Percentiles rank a stretch among this genome's conserved stretches.
These are phyloP conservation scores for Xanthoceras sorbifolium DNA, from an alignment of 345 rosid species.

Conservation along the genomic window DNA sequence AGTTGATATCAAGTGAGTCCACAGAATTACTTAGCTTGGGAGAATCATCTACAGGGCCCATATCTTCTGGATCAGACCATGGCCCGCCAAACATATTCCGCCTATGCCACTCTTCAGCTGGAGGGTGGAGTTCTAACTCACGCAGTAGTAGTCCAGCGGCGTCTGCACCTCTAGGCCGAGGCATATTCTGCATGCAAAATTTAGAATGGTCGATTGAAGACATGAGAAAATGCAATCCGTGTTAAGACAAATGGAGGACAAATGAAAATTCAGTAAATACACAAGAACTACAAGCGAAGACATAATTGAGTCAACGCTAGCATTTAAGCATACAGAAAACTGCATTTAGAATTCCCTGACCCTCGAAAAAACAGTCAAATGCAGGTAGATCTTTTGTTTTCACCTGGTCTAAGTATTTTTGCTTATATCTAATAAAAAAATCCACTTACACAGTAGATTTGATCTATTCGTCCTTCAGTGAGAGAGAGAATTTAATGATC, in stretches of 20 bases:
- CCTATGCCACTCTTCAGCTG: constrained; percentile 99
- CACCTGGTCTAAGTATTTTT: not conserved
- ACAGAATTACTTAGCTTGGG: constrained; percentile 42
- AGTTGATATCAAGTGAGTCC: constrained; percentile 43
- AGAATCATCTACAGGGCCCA: constrained; percentile 49
- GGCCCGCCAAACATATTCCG: constrained; percentile 97
- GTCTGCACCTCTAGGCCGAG: constrained; percentile 99
- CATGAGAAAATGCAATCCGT: not conserved
- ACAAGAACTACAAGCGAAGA: not conserved
- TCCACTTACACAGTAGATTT: not conserved
- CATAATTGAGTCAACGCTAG: not conserved
- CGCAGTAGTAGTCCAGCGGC: constrained; percentile 97
- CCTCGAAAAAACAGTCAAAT: not conserved
- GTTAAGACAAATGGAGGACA: not conserved
- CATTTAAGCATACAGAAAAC: not conserved
- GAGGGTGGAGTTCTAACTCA: constrained; percentile 96
- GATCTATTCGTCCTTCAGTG: not conserved
- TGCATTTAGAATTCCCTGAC: not conserved
- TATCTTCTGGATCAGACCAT: constrained; percentile 84
- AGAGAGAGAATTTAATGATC: not conserved
- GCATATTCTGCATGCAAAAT: constrained; percentile 78
- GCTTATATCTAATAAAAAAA: not conserved
- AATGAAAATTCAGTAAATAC: not conserved
- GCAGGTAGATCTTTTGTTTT: not conserved
- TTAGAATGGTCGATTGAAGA: constrained; percentile 6